Evolutionary conservation across 2,329 filamentous ascomycete species (phyloP).

Genomic region (Claviceps lovelessii): DNA sequence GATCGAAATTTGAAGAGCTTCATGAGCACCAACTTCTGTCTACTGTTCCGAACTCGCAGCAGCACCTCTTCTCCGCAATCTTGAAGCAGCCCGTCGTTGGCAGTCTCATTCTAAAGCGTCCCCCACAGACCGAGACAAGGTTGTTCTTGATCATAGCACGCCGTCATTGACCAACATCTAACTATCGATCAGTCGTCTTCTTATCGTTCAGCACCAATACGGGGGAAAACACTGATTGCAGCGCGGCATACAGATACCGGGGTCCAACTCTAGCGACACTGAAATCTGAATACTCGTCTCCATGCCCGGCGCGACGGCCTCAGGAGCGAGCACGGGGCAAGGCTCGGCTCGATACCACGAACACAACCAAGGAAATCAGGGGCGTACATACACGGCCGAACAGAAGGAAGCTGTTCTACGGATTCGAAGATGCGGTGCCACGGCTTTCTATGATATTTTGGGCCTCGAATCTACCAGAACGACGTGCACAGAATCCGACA

Average conservation of each 20-base stretch:
- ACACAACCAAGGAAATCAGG: constrained; percentile 64
- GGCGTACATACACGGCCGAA: constrained; percentile 68
- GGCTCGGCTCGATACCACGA: constrained; percentile 36
- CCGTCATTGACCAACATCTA: not conserved
- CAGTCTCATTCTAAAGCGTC: too few species aligned
- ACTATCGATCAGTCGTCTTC: not conserved
- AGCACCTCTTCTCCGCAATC: not conserved
- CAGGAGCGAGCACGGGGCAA: constrained; percentile 36
- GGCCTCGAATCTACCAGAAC: constrained; percentile 50
- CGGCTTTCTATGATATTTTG: constrained; percentile 92
- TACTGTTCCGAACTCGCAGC: not conserved
- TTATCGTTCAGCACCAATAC: not conserved
- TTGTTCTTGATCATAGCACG: not conserved
- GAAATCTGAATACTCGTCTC: constrained; percentile 1
- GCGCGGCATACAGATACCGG: not conserved
- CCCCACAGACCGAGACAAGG: not conserved
- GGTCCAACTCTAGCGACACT: not conserved
- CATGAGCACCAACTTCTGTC: not conserved
- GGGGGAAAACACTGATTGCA: not conserved
- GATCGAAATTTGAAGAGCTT: not conserved
- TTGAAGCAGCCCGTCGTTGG: not conserved
- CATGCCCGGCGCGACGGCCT: constrained; percentile 35
- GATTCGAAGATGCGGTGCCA: constrained; percentile 69
- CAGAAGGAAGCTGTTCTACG: constrained; percentile 85
- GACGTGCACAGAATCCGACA: constrained; percentile 63